Conservation (phyloP, 2,329 filamentous ascomycete species). For the Stemphylium vesicarium region DNA sequence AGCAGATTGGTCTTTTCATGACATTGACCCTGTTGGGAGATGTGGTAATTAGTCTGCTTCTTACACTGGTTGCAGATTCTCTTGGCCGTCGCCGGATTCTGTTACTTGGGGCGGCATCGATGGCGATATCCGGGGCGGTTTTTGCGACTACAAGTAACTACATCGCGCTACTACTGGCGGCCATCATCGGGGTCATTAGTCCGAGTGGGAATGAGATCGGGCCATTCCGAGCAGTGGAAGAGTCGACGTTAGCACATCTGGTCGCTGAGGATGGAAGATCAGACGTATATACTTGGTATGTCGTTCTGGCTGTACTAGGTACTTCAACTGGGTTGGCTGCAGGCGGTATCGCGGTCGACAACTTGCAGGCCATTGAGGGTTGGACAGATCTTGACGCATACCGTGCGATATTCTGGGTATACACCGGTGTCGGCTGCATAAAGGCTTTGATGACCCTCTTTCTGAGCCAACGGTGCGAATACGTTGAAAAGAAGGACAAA, state of each 20-base stretch:
- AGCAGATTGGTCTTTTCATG: conserved; percentile 50
- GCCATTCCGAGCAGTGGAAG: conserved; percentile 50
- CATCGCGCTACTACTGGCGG: conserved; percentile 39
- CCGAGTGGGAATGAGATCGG: conserved; percentile 51
- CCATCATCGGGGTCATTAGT: conserved; percentile 49
- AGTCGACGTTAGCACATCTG: conserved; percentile 48
- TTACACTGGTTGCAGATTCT: conserved; percentile 47
- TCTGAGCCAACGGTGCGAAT: conserved; percentile 50
- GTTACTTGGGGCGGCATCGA: conserved; percentile 42
- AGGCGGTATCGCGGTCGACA: conserved; percentile 49
- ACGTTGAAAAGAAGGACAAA: conserved; percentile 14
- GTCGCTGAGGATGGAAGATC: conserved; percentile 36
- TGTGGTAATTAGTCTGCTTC: conserved; percentile 44
- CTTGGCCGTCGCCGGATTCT: conserved; percentile 44
- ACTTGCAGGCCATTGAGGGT: conserved; percentile 34
- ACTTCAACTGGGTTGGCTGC: conserved; percentile 42
- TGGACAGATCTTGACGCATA: conserved; percentile 50
- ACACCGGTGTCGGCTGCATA: conserved; percentile 49
- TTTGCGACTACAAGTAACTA: conserved; percentile 46
- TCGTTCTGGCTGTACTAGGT: conserved; percentile 47
- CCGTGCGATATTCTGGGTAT: conserved; percentile 52
- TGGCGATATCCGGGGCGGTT: conserved; percentile 44
- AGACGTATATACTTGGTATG: conserved; percentile 51
- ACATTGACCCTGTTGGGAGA: conserved; percentile 50
- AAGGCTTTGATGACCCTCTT: conserved; percentile 50